Percentiles rank a stretch among this genome's conserved stretches.
Conservation (phyloP, 2,329 filamentous ascomycete species). For the Fusarium algeriense region DNA sequence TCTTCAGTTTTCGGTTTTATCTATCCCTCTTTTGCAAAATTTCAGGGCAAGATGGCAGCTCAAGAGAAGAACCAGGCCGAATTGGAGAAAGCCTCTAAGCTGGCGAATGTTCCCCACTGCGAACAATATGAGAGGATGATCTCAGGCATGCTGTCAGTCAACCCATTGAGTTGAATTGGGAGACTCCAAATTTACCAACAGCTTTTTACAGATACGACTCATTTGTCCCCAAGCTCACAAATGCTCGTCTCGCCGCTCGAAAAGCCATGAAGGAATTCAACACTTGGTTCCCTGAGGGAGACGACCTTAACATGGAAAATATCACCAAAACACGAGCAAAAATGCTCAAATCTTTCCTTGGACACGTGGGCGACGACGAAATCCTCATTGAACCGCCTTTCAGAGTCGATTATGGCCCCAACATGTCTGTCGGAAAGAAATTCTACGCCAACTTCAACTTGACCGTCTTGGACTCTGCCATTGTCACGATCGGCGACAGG, state of each 20-base stretch:
- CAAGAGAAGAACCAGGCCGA: constrained; percentile 22
- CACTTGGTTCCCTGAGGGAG: constrained; percentile 59
- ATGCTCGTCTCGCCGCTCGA: constrained; percentile 62
- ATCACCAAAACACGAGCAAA: constrained; percentile 43
- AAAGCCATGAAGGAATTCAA: constrained; percentile 66
- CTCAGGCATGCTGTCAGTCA: constrained; percentile 67
- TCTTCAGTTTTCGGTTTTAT: rapidly evolving
- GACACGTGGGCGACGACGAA: constrained; percentile 58
- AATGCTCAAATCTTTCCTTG: constrained; percentile 61
- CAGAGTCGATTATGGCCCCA: constrained; percentile 71
- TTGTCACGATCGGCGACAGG: constrained; percentile 64
- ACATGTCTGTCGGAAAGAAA: constrained; percentile 67
- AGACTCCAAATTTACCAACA: rapidly evolving
- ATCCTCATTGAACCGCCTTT: constrained; percentile 69
- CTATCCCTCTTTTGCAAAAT: rapidly evolving
- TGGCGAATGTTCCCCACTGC: constrained; percentile 66
- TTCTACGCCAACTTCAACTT: constrained; percentile 69
- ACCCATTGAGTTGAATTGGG: rapidly evolving
- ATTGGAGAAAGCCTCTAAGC: constrained; percentile 34
- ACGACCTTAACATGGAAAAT: constrained; percentile 1
- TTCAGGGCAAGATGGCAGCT: constrained; percentile 12
- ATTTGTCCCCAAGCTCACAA: constrained; percentile 57
- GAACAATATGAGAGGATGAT: constrained; percentile 75
- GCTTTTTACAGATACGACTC: constrained; percentile 58
- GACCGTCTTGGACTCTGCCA: constrained; percentile 63